Evolutionary conservation across 768 basidiomycete genomes (phyloP), one percentile per base, ranked within the genome.

Genomic region (Paxillus rubicundulus): DNA sequence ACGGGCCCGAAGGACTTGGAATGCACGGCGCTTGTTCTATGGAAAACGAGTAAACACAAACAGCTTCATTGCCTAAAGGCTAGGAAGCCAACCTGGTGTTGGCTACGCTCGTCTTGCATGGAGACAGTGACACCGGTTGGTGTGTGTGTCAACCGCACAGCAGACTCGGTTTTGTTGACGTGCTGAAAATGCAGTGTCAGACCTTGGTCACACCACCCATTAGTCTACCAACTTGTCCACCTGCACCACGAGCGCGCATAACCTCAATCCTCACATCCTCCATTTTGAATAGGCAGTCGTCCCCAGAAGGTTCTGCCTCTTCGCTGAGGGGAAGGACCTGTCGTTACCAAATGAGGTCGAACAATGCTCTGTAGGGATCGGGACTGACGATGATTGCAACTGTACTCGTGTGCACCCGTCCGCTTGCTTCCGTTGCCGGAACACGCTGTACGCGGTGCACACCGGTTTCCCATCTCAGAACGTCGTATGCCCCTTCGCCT

Each of bases 161-260:
- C 96, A 2, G 96, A 98, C 71, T 99, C 97, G 0, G 97, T 98
- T 78, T 88, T 92, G 73, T 99, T 99, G 62, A 98, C 97, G 71
- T 98, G 96, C 88, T 98, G 53, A 4, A 24, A 28, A 41, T 34
- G 17, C 42, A 33, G 33, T 28, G 34, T 57, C 40, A 43, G 33
- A 48, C 17, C 17, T 10, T 20, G 14, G 34, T 20, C 21, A 20
- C 39, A 5, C 18, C n/a, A 20, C 10, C 17, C 12, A 24, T 24
- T 10, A 18, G 39, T 30, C 18, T 9, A 61, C 74, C 48, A 55
- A 92, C 92, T 78, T 97, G 95, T 14, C 97, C 96, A 41, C 97
- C 97, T 7, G 97, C 96, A 21, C 97, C 97, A n/a, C 92, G 77
- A 0, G 97, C 82, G 21, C 97, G 85, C 94, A 98, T 97, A 43